Evolutionary conservation across 495 filamentous ascomycete species (phyloP).

Genomic region (Penicillium canescens): DNA sequence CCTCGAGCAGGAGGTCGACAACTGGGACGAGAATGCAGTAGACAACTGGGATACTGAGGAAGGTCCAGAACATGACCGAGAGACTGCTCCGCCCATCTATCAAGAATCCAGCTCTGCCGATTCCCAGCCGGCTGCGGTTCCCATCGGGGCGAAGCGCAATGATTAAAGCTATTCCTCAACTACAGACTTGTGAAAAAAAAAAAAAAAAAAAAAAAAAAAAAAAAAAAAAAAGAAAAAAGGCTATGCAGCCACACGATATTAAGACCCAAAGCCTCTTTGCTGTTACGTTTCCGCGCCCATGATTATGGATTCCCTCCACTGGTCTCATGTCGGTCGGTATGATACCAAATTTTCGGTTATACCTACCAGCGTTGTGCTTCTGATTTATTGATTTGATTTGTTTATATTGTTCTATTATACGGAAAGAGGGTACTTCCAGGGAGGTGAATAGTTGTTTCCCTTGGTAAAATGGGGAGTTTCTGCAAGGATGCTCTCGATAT

Average conservation of each 20-base stretch:
- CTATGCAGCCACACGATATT: background rate
- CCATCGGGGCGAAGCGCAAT: slow-evolving; percentile 17
- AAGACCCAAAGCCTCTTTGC: background rate
- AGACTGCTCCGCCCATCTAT: slow-evolving; percentile 19
- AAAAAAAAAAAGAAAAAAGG: background rate
- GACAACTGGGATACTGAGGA: slow-evolving; percentile 74
- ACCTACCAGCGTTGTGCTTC: slow-evolving; percentile 9
- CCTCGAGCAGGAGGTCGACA: slow-evolving; percentile 76
- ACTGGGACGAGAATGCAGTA: slow-evolving; percentile 80
- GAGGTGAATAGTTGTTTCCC: background rate
- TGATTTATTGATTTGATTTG: slow-evolving; percentile 4
- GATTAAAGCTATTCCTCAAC: slow-evolving; percentile 10
- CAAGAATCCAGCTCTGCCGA: slow-evolving; percentile 14
- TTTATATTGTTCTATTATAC: slow-evolving; percentile 2
- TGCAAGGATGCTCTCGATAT: background rate
- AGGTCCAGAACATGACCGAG: slow-evolving; percentile 18
- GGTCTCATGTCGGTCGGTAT: slow-evolving; percentile 22
- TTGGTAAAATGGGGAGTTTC: background rate
- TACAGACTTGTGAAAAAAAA: background rate
- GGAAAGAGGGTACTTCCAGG: background rate
- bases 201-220: background rate
- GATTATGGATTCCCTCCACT: slow-evolving; percentile 22
- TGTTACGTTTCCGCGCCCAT: slow-evolving; percentile 4
- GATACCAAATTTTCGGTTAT: slow-evolving; percentile 16
- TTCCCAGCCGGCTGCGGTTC: background rate